Conservation (phyloP, 2,329 filamentous ascomycete genomes). For the Diaporthe nobilis region DNA sequence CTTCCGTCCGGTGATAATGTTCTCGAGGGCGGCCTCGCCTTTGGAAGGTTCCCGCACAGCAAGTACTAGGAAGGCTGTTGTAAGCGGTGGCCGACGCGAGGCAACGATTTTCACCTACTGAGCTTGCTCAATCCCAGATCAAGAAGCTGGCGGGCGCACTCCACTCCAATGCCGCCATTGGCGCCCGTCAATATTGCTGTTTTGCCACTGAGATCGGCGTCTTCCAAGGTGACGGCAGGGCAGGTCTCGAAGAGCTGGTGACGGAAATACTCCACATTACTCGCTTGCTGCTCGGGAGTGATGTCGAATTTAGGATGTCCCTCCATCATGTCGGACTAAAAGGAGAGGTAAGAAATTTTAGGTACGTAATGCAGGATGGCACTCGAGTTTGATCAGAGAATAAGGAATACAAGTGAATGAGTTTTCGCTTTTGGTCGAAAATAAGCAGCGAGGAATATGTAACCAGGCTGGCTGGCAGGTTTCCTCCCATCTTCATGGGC, state of each 20-base stretch:
- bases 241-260: slow-evolving; percentile 17
- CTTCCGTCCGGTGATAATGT: slow-evolving; percentile 41
- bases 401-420: neutral
- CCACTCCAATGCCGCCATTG: slow-evolving; percentile 56
- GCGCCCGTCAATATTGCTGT: slow-evolving; percentile 57
- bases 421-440: neutral
- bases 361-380: neutral
- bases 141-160: slow-evolving; percentile 53
- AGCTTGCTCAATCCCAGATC: slow-evolving; percentile 50
- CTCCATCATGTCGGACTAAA: neutral
- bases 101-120: slow-evolving; percentile 31
- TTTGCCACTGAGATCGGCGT: slow-evolving; percentile 44
- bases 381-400: neutral
- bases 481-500: neutral
- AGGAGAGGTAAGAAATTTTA: neutral
- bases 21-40: slow-evolving; percentile 33
- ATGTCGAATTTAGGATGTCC: neutral
- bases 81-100: neutral
- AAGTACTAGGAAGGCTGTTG: slow-evolving; percentile 44
- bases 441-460: neutral
- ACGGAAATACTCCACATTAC: neutral
- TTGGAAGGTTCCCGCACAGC: slow-evolving; percentile 52
- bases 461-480: neutral
- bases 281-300: neutral
- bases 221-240: slow-evolving; percentile 1